Evolutionary conservation across 768 basidiomycete genomes (phyloP).

Genomic region (Botryobasidium botryosum): DNA sequence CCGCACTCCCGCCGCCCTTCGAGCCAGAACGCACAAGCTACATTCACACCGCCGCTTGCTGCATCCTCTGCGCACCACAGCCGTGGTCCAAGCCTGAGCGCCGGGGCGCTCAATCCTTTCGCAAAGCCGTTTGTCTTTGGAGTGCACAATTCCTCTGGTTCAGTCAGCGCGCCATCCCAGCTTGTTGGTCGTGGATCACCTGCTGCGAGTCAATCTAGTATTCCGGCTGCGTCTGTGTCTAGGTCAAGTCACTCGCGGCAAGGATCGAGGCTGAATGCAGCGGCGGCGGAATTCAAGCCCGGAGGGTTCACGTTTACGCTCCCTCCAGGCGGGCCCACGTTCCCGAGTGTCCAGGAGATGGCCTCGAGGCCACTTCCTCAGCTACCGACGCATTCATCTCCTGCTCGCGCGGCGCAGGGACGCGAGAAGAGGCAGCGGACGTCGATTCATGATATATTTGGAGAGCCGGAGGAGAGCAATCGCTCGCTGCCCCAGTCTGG

Average conservation of each 20-base stretch:
- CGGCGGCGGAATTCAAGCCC: conserved; percentile 72
- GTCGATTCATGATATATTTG: conserved; percentile 21
- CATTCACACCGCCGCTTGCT: conserved; percentile 11
- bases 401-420: conserved; percentile 37
- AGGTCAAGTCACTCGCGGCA: conserved; percentile 8
- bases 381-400: conserved; percentile 19
- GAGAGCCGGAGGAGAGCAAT: neutral
- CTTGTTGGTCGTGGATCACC: neutral
- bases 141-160: neutral
- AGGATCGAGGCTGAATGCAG: conserved; percentile 40
- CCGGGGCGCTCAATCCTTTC: conserved; percentile 44
- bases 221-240: neutral
- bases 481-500: conserved; percentile 4
- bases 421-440: conserved; percentile 64
- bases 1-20: conserved; percentile 53
- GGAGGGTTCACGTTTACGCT: conserved; percentile 60
- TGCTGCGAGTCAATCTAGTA: neutral
- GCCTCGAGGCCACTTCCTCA: conserved; percentile 26
- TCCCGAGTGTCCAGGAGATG: conserved; percentile 14
- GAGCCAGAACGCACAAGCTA: conserved; percentile 41
- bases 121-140: conserved; percentile 81
- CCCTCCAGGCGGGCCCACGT: conserved; percentile 43
- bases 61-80: conserved; percentile 6
- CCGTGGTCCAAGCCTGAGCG: conserved; percentile 11
- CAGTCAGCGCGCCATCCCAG: neutral